These are phyloP conservation scores for Durusdinium trenchii DNA, from an alignment of 73 alveolate genomes.

Conservation along the genomic window DNA sequence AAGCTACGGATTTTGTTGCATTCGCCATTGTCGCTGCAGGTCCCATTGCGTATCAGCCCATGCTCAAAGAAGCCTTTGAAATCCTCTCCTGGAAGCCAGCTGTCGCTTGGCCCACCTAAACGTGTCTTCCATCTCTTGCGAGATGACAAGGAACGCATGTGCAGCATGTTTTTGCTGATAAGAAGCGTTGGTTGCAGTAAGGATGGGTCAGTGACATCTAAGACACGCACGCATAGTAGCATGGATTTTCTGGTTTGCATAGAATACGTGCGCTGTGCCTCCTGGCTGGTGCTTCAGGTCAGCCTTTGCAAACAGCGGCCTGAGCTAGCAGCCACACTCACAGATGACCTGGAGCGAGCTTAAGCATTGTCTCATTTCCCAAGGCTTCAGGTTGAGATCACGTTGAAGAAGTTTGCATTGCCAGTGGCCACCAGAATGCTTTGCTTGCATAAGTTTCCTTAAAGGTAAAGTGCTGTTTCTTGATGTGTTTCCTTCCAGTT, in stretches of 20 bases:
- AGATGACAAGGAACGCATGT: background rate
- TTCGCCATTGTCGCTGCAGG: background rate
- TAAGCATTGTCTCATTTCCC: too few species aligned
- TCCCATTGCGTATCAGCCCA: slow-evolving; percentile 69
- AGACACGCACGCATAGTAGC: background rate
- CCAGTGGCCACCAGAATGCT: too few species aligned
- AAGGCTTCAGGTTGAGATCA: too few species aligned
- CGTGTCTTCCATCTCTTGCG: background rate
- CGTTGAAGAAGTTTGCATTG: too few species aligned
- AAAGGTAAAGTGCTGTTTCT: too few species aligned
- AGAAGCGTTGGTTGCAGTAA: too few species aligned
- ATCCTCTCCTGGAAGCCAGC: slow-evolving; percentile 2
- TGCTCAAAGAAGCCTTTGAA: slow-evolving; percentile 70
- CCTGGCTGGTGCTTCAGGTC: slow-evolving; percentile 8
- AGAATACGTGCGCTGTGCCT: background rate
- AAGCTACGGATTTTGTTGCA: background rate
- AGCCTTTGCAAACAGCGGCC: slow-evolving; percentile 83
- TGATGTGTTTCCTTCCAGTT: background rate
- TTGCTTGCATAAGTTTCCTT: too few species aligned
- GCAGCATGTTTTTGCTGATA: background rate
- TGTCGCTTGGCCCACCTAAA: background rate
- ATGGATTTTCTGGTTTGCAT: background rate
- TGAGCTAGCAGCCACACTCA: background rate
- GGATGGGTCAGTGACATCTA: too few species aligned
- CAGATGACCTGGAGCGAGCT: slow-evolving; percentile 86